Base-by-base conservation (phyloP, 192 early-diverging fungal species). In the Podila epicladia region DNA sequence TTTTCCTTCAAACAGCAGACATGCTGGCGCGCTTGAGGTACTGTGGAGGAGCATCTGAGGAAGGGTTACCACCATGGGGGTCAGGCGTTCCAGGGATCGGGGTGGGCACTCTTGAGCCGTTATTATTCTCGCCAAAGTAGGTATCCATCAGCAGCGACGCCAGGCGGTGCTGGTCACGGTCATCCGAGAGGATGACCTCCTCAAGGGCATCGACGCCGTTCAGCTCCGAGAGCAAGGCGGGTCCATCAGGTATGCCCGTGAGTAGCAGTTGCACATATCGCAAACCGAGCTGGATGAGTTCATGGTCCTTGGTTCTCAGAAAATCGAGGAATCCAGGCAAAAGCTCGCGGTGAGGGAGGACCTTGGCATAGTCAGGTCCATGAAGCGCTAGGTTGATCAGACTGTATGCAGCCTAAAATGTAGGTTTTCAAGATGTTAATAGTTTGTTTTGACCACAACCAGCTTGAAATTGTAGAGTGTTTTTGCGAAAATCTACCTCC, bases 201-300 rank as follows among this genome's bases (percentile, higher is more conserved):
- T 92, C 91, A 45, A 92, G 77, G 7, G 88, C 89, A 69, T 89
- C 88, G 60, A 90, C 87, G 2, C 84, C 88, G 37, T 87, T 82
- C 65, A 82, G 64, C 12, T 71, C 65, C 12, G 73, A 67, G 3
- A 85, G 45, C 37, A 85, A 24, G 4, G 63, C 55, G 11, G 73
- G 70, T 7, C 83, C 84, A 49, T 82, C 83, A 7, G 82, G 73
- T 31, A 90, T 80, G 1, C 72, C 64, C 76, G 86, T 58, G 57
- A 91, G 82, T 29, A 89, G 26, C 12, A 93, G 55, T 29, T 88
- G 84, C 3, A 93, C 60, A 57, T 89, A 93, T 20, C 86, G 85
- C 26, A 91, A 71, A 9, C 92, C 92, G 53, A 93, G 85, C 13
- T 84, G 84, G 57, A 92, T 89, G 31, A 92, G 82, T 62, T 92